Percentiles rank a stretch among this genome's conserved stretches.
Evolutionary conservation across 345 rosid genomes (phyloP).

Genomic region (Euphorbia tirucalli): DNA sequence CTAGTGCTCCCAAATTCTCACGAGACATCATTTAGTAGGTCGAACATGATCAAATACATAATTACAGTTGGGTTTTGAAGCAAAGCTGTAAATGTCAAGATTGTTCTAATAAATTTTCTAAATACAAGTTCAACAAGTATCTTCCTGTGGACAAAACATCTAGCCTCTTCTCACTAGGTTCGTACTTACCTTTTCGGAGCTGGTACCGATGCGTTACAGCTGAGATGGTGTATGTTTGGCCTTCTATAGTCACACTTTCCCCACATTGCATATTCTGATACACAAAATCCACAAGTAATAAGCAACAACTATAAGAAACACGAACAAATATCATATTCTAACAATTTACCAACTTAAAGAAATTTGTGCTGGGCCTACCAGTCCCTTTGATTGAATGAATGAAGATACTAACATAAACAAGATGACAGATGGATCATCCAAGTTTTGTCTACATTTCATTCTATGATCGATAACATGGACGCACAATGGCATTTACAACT

Average conservation of each 20-base stretch:
- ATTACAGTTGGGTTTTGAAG: not conserved
- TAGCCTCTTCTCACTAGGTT: constrained; percentile 83
- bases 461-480: constrained; percentile 17
- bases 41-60: constrained; percentile 4
- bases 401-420: constrained; percentile 10
- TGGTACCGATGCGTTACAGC: constrained; percentile 86
- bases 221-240: constrained; percentile 70
- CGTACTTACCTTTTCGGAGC: constrained; percentile 86
- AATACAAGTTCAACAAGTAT: constrained; percentile 69
- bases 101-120: constrained; percentile 64
- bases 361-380: constrained; percentile 11
- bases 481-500: constrained; percentile 23
- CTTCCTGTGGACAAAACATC: constrained; percentile 82
- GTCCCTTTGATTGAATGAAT: constrained; percentile 12
- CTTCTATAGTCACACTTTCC: constrained; percentile 84
- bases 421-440: constrained; percentile 15
- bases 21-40: not conserved
- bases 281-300: constrained; percentile 7
- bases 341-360: not conserved
- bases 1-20: not conserved
- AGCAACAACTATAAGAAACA: constrained; percentile 1
- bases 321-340: constrained; percentile 4
- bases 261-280: constrained; percentile 86
- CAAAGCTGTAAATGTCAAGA: constrained; percentile 37
- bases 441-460: constrained; percentile 15